These are phyloP conservation scores for Penicillium thymicola DNA, from an alignment of 2,329 filamentous ascomycete species.

Conservation along the genomic window DNA sequence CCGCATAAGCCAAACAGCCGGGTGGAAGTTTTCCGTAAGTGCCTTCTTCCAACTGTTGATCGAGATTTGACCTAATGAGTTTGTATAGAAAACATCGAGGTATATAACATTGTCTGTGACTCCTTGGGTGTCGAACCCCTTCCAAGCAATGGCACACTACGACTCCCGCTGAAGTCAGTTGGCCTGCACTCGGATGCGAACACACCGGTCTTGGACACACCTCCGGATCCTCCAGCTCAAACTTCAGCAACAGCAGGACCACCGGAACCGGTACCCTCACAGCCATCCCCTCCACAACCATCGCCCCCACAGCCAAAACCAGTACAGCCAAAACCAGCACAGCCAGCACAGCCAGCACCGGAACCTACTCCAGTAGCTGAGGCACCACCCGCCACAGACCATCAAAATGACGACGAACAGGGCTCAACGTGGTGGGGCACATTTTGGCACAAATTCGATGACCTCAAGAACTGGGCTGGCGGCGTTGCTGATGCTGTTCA, in stretches of 20 bases:
- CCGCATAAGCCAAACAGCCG: slow-evolving; percentile 78
- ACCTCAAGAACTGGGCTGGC: slow-evolving; percentile 36
- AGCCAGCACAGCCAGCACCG: slow-evolving; percentile 1
- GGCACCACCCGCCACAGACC: slow-evolving; percentile 8
- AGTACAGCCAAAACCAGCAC: not conserved
- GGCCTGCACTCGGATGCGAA: slow-evolving; percentile 45
- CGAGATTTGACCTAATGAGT: slow-evolving; percentile 3
- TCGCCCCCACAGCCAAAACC: not conserved
- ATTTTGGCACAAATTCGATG: slow-evolving; percentile 35
- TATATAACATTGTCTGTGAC: slow-evolving; percentile 94
- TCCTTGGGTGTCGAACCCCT: slow-evolving; percentile 69
- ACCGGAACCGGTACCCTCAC: not conserved
- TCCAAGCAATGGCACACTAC: slow-evolving; percentile 83
- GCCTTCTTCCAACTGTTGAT: not conserved
- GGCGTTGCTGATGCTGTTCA: slow-evolving; percentile 32
- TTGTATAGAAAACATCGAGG: slow-evolving; percentile 76
- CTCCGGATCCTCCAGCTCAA: slow-evolving; percentile 33
- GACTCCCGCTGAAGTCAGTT: slow-evolving; percentile 44
- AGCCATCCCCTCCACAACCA: not conserved
- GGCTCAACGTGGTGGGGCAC: slow-evolving; percentile 32
- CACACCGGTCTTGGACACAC: slow-evolving; percentile 29
- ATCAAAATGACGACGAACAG: slow-evolving; percentile 21
- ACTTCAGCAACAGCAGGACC: slow-evolving; percentile 7
- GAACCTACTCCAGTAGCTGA: not conserved
- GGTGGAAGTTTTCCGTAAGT: slow-evolving; percentile 78